phyloP scores from a whole-genome alignment of 129 eudicot genomes.

The Flaveria ramosissima region DNA sequence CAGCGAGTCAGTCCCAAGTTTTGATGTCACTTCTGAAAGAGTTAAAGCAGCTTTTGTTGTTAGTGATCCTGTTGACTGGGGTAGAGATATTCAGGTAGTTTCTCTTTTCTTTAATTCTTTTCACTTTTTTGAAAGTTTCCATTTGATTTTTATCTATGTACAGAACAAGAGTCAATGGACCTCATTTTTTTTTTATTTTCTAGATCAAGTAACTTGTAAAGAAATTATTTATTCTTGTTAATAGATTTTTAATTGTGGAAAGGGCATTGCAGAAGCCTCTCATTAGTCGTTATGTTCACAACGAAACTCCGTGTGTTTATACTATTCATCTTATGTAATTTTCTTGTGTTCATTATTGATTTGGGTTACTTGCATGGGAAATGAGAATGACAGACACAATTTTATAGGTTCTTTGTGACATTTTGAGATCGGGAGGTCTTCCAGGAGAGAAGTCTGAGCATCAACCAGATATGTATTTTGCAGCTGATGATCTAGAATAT shows the following conservation, averaged over 20 bases:
- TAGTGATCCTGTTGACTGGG: slow-evolving; percentile 80
- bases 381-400: slow-evolving; percentile 16
- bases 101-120: neutral
- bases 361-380: slow-evolving; percentile 8
- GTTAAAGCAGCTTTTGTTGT: slow-evolving; percentile 72
- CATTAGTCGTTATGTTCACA: slow-evolving; percentile 3
- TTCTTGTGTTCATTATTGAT: neutral
- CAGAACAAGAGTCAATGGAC: slow-evolving; percentile 8
- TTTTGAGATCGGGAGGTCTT: slow-evolving; percentile 62
- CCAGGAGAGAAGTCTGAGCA: slow-evolving; percentile 52
- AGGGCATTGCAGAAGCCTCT: slow-evolving; percentile 2
- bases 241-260: neutral
- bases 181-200: no score
- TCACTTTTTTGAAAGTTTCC: neutral
- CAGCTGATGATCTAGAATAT: slow-evolving; percentile 76
- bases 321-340: neutral
- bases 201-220: no score
- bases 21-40: slow-evolving; percentile 37
- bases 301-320: neutral
- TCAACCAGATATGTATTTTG: slow-evolving; percentile 67
- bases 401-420: slow-evolving; percentile 68
- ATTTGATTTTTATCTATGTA: neutral
- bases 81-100: slow-evolving; percentile 72
- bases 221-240: neutral
- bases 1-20: slow-evolving; percentile 32